phyloP scores from a whole-genome alignment of 768 basidiomycete genomes.

The Dendrothele bispora region DNA sequence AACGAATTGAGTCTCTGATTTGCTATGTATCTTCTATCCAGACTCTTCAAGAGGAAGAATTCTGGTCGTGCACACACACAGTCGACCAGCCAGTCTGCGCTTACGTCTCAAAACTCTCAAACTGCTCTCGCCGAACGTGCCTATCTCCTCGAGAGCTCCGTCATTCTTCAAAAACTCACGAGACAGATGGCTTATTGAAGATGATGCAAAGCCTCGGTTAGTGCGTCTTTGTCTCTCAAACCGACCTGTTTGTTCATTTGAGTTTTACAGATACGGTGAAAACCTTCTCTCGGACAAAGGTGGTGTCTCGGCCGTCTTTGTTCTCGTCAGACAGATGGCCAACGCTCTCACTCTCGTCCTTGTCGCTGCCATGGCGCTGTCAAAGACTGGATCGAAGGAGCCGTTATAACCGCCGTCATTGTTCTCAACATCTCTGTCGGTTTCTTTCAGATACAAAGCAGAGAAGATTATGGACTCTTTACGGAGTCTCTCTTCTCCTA shows the following conservation, averaged over 20 bases:
- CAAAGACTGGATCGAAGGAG: conserved; percentile 54
- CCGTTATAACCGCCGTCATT: conserved; percentile 47
- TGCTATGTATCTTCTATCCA: too few species aligned
- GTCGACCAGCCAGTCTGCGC: background rate
- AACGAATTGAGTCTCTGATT: too few species aligned
- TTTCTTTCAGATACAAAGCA: conserved; percentile 43
- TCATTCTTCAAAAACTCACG: background rate
- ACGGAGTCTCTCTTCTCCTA: conserved; percentile 46
- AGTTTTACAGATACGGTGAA: conserved; percentile 22
- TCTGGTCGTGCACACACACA: background rate
- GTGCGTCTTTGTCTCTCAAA: background rate
- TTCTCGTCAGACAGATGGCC: conserved; percentile 37
- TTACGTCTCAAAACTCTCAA: background rate
- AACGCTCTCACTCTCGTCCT: conserved; percentile 39
- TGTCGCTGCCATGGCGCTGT: conserved; percentile 42
- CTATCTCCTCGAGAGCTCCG: background rate
- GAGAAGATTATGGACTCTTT: conserved; percentile 54
- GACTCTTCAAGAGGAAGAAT: background rate
- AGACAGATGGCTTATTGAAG: background rate
- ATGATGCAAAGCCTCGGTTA: background rate
- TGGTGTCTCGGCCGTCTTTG: conserved; percentile 33
- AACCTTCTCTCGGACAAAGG: conserved; percentile 33
- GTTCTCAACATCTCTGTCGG: conserved; percentile 41
- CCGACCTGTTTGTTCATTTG: background rate
- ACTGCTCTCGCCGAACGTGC: background rate